Percentiles rank a stretch among this genome's conserved stretches.
Evolutionary conservation across 192 early-diverging fungal species (phyloP).

Genomic region (Lunasporangiospora selenospora): DNA sequence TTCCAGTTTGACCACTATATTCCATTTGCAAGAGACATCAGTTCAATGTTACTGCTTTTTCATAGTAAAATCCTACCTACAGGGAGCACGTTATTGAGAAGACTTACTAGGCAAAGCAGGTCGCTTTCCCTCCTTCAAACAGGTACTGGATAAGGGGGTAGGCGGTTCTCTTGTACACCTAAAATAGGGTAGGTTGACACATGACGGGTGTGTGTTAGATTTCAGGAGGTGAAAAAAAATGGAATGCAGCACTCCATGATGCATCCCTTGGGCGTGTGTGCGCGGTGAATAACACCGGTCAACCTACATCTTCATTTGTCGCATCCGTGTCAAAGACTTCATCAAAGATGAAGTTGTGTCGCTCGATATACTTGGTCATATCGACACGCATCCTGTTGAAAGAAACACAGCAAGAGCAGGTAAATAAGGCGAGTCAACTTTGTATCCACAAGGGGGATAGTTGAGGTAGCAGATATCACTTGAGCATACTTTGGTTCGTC

Average conservation of each 20-base stretch:
- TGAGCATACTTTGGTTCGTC: slow-evolving; percentile 87
- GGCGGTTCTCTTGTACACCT: slow-evolving; percentile 87
- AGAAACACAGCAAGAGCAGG: no score
- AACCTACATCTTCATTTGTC: slow-evolving; percentile 72
- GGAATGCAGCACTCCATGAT: not conserved
- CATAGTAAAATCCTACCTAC: not conserved
- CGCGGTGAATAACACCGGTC: not conserved
- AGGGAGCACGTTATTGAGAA: not conserved
- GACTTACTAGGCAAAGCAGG: slow-evolving; percentile 98
- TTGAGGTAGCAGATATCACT: no score
- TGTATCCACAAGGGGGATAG: not conserved
- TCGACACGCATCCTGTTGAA: slow-evolving; percentile 79
- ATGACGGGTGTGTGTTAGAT: no score
- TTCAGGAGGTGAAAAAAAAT: not conserved
- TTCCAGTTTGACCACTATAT: slow-evolving; percentile 79
- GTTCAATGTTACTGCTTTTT: not conserved
- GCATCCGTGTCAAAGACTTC: slow-evolving; percentile 86
- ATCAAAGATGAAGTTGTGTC: slow-evolving; percentile 90
- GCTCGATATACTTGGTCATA: slow-evolving; percentile 89
- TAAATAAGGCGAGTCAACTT: slow-evolving; percentile 6
- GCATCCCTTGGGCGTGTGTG: not conserved
- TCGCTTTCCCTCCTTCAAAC: slow-evolving; percentile 91
- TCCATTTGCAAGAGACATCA: not conserved
- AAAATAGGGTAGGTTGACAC: no score
- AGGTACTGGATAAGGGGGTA: slow-evolving; percentile 89